Percentiles rank a stretch among this genome's conserved stretches.
Conservation (phyloP, 371 early-diverging fungal species). For the Haplosporangium sp. region DNA sequence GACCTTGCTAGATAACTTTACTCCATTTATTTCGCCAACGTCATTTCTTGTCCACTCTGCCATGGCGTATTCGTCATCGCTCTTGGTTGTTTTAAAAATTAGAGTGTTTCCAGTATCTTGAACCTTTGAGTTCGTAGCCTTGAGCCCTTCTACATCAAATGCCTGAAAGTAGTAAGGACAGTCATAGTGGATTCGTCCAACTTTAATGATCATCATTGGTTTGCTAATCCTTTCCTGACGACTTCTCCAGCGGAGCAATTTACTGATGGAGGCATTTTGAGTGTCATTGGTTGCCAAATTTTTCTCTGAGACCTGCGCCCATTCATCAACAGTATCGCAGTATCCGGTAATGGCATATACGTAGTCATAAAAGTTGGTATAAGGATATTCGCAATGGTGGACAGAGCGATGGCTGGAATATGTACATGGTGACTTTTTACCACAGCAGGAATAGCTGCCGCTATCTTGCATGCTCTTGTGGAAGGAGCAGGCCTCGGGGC, state of each 20-base stretch:
- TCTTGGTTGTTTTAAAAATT: slow-evolving; percentile 24
- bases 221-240: slow-evolving; percentile 25
- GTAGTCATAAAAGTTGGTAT: slow-evolving; percentile 56
- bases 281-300: slow-evolving; percentile 33
- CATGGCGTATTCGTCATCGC: slow-evolving; percentile 34
- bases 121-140: slow-evolving; percentile 20
- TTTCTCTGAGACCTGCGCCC: slow-evolving; percentile 28
- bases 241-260: slow-evolving; percentile 49
- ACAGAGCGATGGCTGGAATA: slow-evolving; percentile 52
- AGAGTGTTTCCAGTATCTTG: slow-evolving; percentile 14
- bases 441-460: slow-evolving; percentile 57
- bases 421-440: slow-evolving; percentile 52
- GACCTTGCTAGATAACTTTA: slow-evolving; percentile 41
- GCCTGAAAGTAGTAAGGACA: slow-evolving; percentile 45
- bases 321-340: slow-evolving; percentile 47
- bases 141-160: slow-evolving; percentile 36
- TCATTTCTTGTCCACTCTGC: slow-evolving; percentile 54
- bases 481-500: slow-evolving; percentile 60
- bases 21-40: slow-evolving; percentile 47
- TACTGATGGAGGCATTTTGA: slow-evolving; percentile 43
- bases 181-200: slow-evolving; percentile 43
- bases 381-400: slow-evolving; percentile 62
- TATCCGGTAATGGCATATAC: slow-evolving; percentile 43
- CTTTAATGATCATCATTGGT: slow-evolving; percentile 48
- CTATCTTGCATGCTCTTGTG: slow-evolving; percentile 38